Evolutionary conservation across 306 rosid species (phyloP).

Genomic region (Begonia fuchsioides): DNA sequence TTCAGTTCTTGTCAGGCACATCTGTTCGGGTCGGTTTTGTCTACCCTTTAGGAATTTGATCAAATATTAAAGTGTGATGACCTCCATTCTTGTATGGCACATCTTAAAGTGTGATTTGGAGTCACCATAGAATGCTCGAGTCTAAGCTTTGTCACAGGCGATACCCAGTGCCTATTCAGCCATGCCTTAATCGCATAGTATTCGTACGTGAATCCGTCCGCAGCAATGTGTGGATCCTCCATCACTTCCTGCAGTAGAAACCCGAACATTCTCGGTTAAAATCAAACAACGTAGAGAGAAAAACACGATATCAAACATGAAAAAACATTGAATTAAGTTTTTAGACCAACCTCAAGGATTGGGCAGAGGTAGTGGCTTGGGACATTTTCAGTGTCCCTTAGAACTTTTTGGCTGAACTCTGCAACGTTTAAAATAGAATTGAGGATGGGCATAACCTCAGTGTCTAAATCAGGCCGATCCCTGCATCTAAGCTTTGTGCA

Average conservation of each 20-base stretch:
- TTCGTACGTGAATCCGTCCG: conserved; percentile 82
- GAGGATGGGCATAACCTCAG: conserved; percentile 77
- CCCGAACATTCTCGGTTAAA: conserved; percentile 8
- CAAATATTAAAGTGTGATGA: no score
- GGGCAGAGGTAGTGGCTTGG: conserved; percentile 88
- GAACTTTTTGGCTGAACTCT: conserved; percentile 30
- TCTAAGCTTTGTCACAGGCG: conserved; percentile 58
- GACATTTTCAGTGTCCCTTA: conserved; percentile 17
- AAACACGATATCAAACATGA: no score
- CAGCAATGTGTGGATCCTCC: conserved; percentile 80
- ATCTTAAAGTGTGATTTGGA: conserved; percentile 67
- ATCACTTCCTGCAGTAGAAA: conserved; percentile 51
- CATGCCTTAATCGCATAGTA: conserved; percentile 80
- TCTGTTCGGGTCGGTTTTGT: no score
- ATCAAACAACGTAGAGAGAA: background rate
- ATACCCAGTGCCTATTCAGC: conserved; percentile 57
- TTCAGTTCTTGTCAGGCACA: no score
- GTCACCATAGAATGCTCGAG: conserved; percentile 41
- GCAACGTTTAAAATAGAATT: conserved; percentile 39
- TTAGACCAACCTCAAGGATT: conserved; percentile 64
- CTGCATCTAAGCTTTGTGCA: conserved; percentile 80
- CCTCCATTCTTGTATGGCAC: conserved; percentile 81
- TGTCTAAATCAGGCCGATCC: conserved; percentile 89
- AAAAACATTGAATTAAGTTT: background rate
- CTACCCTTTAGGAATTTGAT: no score